These are phyloP conservation scores for Aureobasidium sp. DNA, from an alignment of 2,329 filamentous ascomycete genomes.

Conservation along the genomic window DNA sequence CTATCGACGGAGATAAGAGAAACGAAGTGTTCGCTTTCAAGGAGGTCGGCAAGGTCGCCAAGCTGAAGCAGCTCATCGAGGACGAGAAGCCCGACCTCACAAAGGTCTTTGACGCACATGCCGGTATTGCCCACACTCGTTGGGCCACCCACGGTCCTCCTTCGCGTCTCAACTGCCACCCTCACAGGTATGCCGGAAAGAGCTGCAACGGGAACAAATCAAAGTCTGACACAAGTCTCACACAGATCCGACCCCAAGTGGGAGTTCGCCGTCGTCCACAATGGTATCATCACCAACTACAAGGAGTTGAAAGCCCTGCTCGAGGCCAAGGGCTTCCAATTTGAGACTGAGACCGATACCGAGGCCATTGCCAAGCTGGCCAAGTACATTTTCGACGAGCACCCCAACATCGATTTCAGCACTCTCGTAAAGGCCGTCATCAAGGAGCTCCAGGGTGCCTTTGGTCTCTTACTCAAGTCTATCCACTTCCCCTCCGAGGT, in stretches of 20 bases:
- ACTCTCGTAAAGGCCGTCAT: constrained; percentile 96
- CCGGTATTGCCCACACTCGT: constrained; percentile 95
- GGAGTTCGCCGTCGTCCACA: constrained; percentile 98
- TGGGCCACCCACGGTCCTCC: constrained; percentile 98
- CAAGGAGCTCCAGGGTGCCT: constrained; percentile 95
- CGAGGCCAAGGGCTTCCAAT: constrained; percentile 90
- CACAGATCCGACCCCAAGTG: constrained; percentile 81
- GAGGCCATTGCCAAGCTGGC: constrained; percentile 98
- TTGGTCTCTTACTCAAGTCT: constrained; percentile 95
- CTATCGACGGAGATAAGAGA: constrained; percentile 96
- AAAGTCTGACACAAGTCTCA: neutral
- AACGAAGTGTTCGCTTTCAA: constrained; percentile 97
- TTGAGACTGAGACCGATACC: constrained; percentile 98
- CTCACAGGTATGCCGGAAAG: constrained; percentile 66
- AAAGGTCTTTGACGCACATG: constrained; percentile 96
- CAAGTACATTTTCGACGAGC: constrained; percentile 95
- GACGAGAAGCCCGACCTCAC: constrained; percentile 74
- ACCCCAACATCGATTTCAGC: constrained; percentile 91
- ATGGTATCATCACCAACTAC: constrained; percentile 99
- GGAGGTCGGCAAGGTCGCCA: constrained; percentile 98
- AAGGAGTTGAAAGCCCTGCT: constrained; percentile 96
- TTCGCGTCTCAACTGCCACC: constrained; percentile 93
- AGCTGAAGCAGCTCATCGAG: constrained; percentile 87
- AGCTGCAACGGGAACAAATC: constrained; percentile 4
- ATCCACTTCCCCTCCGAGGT: constrained; percentile 98